Evolutionary conservation across 441 rosid genomes (phyloP), one percentile per base, ranked within the genome.

Genomic region (Euphorbia schlechtendalii): DNA sequence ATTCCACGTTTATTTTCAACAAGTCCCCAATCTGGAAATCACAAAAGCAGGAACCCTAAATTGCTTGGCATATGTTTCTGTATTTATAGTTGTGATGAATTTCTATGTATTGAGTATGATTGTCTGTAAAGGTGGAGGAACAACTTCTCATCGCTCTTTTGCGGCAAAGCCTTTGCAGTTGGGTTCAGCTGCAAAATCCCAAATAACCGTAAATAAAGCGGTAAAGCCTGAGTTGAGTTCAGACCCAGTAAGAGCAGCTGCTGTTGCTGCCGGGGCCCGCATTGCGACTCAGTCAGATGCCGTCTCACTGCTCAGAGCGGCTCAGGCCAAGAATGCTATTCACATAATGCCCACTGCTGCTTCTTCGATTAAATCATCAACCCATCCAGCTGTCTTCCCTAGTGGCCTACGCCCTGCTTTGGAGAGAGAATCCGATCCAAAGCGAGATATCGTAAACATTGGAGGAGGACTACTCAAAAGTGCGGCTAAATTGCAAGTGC

Each of bases 181-280:
- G 63, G 67, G 53, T 69, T 52, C 79, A 13, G 67, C 75, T 52
- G 55, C 66, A 25, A 88, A 84, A 76, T 67, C 88, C 65, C 87
- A 78, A 72, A 65, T 76, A 56, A 30, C 77, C 55, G 60, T 67
- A 20, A 83, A 77, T 67, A 86, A 74, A 58, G 69, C 71, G 20
- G 61, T 67, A 17, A 88, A 76, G 74, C 67, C 88, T 61, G 73
- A 70, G 63, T 69, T 70, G 46, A 73, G 74, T 68, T 67, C 82
- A 9, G 90, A 84, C 67, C 82, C 85, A 46, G 81, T 83, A 75
- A 82, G 84, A 70, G 98, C 98, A 66, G 82, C 88, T 73, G 90
- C 96, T 55, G 90, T 78, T 60, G 90, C 92, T 73, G 88, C 93
- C 17, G 97, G 96, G 32, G 93, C 94, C 17, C 90, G 91, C 40